Evolutionary conservation across 345 rosid genomes (phyloP).

Genomic region (Luvunga scandens): DNA sequence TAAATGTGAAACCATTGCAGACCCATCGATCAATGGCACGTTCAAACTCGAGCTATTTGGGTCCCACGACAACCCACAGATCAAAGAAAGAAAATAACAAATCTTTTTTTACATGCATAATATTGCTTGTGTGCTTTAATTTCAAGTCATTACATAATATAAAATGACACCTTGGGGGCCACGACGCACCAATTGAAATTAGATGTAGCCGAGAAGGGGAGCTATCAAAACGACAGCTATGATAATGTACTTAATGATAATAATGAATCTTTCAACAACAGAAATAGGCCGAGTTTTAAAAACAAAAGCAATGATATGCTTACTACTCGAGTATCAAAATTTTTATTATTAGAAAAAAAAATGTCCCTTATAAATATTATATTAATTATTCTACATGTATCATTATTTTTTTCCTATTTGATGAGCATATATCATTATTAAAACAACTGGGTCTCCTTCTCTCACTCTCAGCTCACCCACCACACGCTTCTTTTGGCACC

Average conservation of each 20-base stretch:
- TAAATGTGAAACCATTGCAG: not conserved
- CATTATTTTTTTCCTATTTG: too few relatives aligned
- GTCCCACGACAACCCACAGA: not conserved
- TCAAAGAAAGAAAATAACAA: not conserved
- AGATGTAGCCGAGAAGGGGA: not conserved
- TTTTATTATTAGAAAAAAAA: too few relatives aligned
- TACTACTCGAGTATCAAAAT: too few relatives aligned
- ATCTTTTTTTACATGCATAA: too few relatives aligned
- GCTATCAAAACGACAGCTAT: not conserved
- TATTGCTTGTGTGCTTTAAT: not conserved
- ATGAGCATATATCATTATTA: too few relatives aligned
- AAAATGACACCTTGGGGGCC: not conserved
- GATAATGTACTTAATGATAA: not conserved
- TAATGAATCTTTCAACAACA: not conserved
- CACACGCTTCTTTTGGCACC: not conserved
- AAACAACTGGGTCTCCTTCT: not conserved
- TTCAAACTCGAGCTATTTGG: not conserved
- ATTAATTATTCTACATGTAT: too few relatives aligned
- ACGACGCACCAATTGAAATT: not conserved
- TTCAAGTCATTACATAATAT: not conserved
- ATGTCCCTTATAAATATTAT: too few relatives aligned
- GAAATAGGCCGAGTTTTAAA: too few relatives aligned
- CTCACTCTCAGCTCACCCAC: not conserved
- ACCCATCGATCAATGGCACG: not conserved
- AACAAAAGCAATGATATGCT: too few relatives aligned